phyloP scores from a whole-genome alignment of 2,329 filamentous ascomycete genomes.

The Calonectria pseudoturangicola region DNA sequence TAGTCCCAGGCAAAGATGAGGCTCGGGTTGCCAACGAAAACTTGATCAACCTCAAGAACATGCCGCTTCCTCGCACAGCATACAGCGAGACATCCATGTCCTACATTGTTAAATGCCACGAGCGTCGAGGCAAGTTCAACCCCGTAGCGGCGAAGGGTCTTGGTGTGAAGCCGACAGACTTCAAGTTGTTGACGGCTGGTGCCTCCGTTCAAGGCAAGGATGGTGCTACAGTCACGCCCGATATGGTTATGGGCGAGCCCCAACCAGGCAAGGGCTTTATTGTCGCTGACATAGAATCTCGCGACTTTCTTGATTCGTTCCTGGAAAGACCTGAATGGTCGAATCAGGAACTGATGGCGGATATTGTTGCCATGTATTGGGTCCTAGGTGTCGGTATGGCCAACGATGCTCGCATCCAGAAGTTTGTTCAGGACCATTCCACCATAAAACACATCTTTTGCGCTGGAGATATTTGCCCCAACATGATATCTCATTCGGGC shows the following conservation, averaged over 20 bases:
- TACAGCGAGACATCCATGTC: constrained; percentile 83
- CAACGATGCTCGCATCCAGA: constrained; percentile 76
- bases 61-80: constrained; percentile 78
- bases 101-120: constrained; percentile 88
- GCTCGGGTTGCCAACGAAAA: constrained; percentile 37
- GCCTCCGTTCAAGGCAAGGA: constrained; percentile 77
- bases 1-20: constrained; percentile 50
- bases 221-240: constrained; percentile 84
- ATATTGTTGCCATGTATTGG: constrained; percentile 85
- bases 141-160: constrained; percentile 77
- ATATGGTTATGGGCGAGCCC: constrained; percentile 86
- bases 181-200: constrained; percentile 76
- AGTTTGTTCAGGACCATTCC: constrained; percentile 80
- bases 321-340: constrained; percentile 84
- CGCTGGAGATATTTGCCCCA: constrained; percentile 82
- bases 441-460: constrained; percentile 85
- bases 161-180: constrained; percentile 77
- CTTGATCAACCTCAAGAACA: constrained; percentile 47
- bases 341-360: constrained; percentile 77
- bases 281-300: constrained; percentile 85
- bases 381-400: constrained; percentile 82
- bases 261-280: constrained; percentile 84
- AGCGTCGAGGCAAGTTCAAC: constrained; percentile 88
- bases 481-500: constrained; percentile 82
- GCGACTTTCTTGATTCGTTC: constrained; percentile 81